These are phyloP conservation scores for Rhizopus sp. DNA, from an alignment of 371 early-diverging fungal genomes.

Conservation along the genomic window DNA sequence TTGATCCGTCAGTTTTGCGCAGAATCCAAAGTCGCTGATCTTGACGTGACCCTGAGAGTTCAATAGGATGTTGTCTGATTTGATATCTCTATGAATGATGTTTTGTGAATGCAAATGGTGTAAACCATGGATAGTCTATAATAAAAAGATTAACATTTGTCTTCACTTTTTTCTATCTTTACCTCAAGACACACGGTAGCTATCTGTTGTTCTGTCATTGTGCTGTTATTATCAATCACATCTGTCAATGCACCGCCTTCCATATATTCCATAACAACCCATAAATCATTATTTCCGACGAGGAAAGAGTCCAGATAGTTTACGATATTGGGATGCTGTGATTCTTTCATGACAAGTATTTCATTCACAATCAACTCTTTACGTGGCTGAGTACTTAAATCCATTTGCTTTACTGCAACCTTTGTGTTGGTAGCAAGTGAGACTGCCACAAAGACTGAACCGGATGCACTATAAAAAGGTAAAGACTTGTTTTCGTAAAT, in stretches of 20 bases:
- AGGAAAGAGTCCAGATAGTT: conserved; percentile 92
- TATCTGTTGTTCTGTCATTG: conserved; percentile 90
- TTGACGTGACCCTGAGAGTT: conserved; percentile 90
- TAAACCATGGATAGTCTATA: conserved; percentile 80
- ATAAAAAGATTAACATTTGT: background rate
- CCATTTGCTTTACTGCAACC: conserved; percentile 98
- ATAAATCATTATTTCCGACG: conserved; percentile 79
- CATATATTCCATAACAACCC: conserved; percentile 99
- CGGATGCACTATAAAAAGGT: conserved; percentile 75
- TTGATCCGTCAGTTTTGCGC: conserved; percentile 86
- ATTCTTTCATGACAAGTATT: conserved; percentile 94
- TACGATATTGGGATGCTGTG: conserved; percentile 93
- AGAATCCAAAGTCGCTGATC: conserved; percentile 94
- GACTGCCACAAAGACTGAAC: conserved; percentile 90
- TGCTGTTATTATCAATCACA: conserved; percentile 88
- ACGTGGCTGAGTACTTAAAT: conserved; percentile 87
- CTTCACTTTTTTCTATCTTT: conserved; percentile 6
- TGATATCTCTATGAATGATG: conserved; percentile 98
- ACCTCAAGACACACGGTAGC: conserved; percentile 89
- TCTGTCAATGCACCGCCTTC: conserved; percentile 97
- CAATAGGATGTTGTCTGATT: conserved; percentile 93
- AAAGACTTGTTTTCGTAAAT: conserved; percentile 5
- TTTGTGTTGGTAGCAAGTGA: conserved; percentile 64
- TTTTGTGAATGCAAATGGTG: conserved; percentile 89
- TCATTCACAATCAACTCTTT: conserved; percentile 96